Evolutionary conservation across 179 eudicot genomes (phyloP).

Genomic region (Spinacia oleracea): DNA sequence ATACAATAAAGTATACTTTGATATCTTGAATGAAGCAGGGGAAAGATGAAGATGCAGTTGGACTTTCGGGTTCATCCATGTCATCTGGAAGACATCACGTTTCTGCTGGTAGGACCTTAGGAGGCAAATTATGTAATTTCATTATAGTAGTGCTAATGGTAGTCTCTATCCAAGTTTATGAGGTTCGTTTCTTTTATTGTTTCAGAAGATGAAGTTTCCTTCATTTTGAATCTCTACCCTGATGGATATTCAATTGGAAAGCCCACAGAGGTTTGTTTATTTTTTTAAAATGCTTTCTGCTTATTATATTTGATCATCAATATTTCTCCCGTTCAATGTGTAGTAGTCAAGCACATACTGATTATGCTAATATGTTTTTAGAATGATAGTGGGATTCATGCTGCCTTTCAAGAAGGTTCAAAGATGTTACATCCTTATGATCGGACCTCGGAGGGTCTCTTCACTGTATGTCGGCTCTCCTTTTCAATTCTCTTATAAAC

Average conservation of each 20-base stretch:
- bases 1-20: not conserved
- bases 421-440: constrained; percentile 83
- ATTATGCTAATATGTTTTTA: constrained; percentile 24
- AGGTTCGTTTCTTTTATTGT: constrained; percentile 17
- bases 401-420: constrained; percentile 54
- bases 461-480: constrained; percentile 56
- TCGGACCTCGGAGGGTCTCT: constrained; percentile 73
- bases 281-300: not conserved
- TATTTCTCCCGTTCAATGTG: not conserved
- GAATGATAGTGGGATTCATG: constrained; percentile 48
- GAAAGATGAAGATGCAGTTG: constrained; percentile 42
- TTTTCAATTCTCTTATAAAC: not conserved
- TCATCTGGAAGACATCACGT: constrained; percentile 23
- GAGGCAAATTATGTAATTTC: constrained; percentile 12
- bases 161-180: constrained; percentile 3
- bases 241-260: constrained; percentile 84
- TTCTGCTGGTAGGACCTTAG: constrained; percentile 36
- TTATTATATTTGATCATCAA: not conserved
- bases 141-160: constrained; percentile 3
- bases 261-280: constrained; percentile 68
- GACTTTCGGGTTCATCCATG: constrained; percentile 41
- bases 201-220: constrained; percentile 78
- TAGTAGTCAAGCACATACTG: constrained; percentile 13
- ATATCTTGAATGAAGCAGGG: constrained; percentile 39
- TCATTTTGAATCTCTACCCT: constrained; percentile 66